Evolutionary conservation across 2,329 filamentous ascomycete species (phyloP), one percentile per base, ranked within the genome.

Genomic region (Botrytis paeoniae): DNA sequence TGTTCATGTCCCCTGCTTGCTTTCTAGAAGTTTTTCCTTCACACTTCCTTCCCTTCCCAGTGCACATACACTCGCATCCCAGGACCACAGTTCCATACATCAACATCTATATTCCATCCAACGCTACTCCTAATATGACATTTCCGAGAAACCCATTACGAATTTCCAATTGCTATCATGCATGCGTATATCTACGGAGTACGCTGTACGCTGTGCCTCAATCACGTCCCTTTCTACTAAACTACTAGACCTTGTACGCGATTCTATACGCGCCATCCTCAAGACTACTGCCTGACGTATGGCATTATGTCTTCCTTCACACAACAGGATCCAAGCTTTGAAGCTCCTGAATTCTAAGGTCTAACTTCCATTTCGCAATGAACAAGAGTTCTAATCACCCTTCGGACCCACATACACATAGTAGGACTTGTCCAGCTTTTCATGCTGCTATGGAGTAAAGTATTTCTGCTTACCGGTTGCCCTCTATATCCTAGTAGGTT

Each of bases 401-500:
- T 29, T 48, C 41, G 41, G 29, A 22, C n/a, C 62, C 62, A 48
- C 41, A 48, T 65, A 48, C 35, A 35, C 6, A 48, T 16, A 6
- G 41, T 65, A 43, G 41, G 20, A 65, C 41, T 48, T 48, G 41
- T 48, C 32, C 41, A 35, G 29, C 32, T 54, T 43, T 43, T 39
- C 14, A 51, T 66, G 32, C 43, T 51, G 4, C 51, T 29, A 29
- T 32, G 51, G n/a, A 37, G 22, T 32, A 66, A 51, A 66, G 14
- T 29, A 66, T 66, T 51, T 51, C 22, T 66, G 22, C 22, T 9
- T 14, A 32, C 48, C 64, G 8, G 25, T 66, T 65, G 43, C 29
- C 35, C 35, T 35, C 63, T n/a, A 20, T 51, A 66, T 66, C 63
- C 45, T 66, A 35, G 45, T 54, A 54, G 45, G 22, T 66, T 66